Evolutionary conservation across 257 asterid genomes (phyloP).

Genomic region (Ophiorrhiza pumila): DNA sequence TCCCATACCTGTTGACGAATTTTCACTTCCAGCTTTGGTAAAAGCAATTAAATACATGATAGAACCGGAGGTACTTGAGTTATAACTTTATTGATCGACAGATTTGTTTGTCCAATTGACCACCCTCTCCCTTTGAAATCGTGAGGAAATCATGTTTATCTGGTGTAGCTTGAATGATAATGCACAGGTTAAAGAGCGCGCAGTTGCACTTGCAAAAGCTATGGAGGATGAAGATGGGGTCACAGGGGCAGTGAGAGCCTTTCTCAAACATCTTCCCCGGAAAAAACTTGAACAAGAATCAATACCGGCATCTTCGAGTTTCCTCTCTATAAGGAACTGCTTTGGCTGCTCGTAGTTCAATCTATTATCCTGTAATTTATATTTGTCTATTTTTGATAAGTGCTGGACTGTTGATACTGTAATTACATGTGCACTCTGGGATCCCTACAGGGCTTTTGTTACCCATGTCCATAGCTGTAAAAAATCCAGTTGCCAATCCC

Average conservation of each 20-base stretch:
- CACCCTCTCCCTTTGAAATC: neutral
- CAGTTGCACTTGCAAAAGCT: constrained; percentile 77
- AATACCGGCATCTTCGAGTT: constrained; percentile 40
- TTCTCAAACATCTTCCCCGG: constrained; percentile 75
- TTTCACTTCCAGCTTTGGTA: constrained; percentile 65
- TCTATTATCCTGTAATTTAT: constrained; percentile 1
- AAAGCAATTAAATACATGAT: constrained; percentile 73
- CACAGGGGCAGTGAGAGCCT: constrained; percentile 88
- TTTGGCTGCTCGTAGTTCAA: constrained; percentile 71
- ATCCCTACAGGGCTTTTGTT: neutral
- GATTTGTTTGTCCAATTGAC: neutral
- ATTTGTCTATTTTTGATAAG: constrained; percentile 4
- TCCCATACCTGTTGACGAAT: constrained; percentile 84
- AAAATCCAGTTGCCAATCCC: neutral
- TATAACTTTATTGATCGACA: neutral
- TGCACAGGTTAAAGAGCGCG: constrained; percentile 81
- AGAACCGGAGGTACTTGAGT: constrained; percentile 61
- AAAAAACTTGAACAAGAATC: constrained; percentile 45
- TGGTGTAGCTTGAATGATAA: constrained; percentile 17
- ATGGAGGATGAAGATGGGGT: constrained; percentile 97
- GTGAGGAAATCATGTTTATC: neutral
- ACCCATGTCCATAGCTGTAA: constrained; percentile 5
- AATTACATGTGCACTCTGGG: neutral
- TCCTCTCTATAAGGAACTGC: constrained; percentile 66
- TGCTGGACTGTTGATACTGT: constrained; percentile 9